phyloP scores from a whole-genome alignment of 192 early-diverging fungal species.

The Linnemannia elongata region DNA sequence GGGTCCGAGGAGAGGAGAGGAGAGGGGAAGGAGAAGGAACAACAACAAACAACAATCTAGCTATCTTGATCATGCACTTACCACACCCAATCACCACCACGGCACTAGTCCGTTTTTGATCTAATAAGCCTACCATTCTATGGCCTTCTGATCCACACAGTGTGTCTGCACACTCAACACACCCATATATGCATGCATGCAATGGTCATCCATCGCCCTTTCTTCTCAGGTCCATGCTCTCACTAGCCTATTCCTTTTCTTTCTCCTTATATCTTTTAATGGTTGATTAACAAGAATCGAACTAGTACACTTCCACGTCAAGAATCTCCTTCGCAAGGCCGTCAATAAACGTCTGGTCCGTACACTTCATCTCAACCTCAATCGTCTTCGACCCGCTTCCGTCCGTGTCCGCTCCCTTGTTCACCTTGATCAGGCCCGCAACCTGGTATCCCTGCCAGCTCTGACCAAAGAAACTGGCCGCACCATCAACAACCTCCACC shows the following conservation, averaged over 20 bases:
- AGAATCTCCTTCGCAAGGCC: conserved; percentile 59
- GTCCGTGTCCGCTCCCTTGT: conserved; percentile 17
- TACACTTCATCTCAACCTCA: conserved; percentile 69
- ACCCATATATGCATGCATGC: background rate
- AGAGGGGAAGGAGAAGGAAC: background rate
- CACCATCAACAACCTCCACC: conserved; percentile 69
- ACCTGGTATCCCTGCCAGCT: conserved; percentile 68
- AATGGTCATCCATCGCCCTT: background rate
- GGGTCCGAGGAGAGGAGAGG: background rate
- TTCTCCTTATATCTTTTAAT: background rate
- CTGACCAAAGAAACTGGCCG: conserved; percentile 71
- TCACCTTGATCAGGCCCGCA: conserved; percentile 68
- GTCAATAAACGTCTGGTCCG: conserved; percentile 66
- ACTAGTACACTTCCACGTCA: conserved; percentile 17
- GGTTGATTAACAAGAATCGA: background rate
- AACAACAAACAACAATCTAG: background rate
- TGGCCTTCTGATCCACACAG: background rate
- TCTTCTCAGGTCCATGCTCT: background rate
- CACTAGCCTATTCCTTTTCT: background rate
- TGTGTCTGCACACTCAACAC: background rate
- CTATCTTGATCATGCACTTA: background rate
- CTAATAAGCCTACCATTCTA: background rate
- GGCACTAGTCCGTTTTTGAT: background rate
- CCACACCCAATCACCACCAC: background rate
- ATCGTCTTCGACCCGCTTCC: conserved; percentile 43